Base-by-base conservation (phyloP, 768 basidiomycete species). In the Mycena floridula region DNA sequence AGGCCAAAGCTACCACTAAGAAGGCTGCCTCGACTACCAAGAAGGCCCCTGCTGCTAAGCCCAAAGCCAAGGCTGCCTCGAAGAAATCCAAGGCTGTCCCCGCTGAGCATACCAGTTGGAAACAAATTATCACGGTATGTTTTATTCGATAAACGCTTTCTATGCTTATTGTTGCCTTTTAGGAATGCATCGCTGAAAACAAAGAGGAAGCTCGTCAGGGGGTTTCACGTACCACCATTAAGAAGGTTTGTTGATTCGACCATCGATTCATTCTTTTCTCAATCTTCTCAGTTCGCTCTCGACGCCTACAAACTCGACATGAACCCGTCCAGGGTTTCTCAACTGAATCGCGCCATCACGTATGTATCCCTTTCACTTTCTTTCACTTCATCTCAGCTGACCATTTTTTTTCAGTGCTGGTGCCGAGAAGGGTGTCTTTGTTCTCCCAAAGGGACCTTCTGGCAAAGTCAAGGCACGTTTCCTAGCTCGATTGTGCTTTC, bases 271-370 rank as follows among this genome's bases (percentile, higher is more conserved):
- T 48, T 18, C 25, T 25, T 30, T 43, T 56, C 47, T 57, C 55
- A 6, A 59, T 35, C 32, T 25, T 48, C 30, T 35, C 49, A 92
- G 89, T 95, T 68, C 63, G 83, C 93, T 40, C 86, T 90, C 62
- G 81, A 89, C 53, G 79, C 75, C 53, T 94, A 90, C 72, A 73
- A 79, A 50, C 65, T 95, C 50, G 80, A 82, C 53, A 77, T 85
- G 52, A 79, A 72, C 42, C 72, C 79, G 37, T 67, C 79, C 22
- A 83, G 88, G 64, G 63, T 75, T 54, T 79, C 74, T 48, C 84
- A 85, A 63, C 70, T 94, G 59, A 79, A 79, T 56, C 77, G 76
- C 47, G 88, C 89, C 46, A 87, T 93, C 62, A 64, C 74, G 35
- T 64, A 3, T 13, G 32, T 35, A 13, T 35, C 32, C 15, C 4